These are phyloP conservation scores for Neotropicomus parvogracilis DNA, from an alignment of 1,284 basidiomycete species.

Conservation along the genomic window DNA sequence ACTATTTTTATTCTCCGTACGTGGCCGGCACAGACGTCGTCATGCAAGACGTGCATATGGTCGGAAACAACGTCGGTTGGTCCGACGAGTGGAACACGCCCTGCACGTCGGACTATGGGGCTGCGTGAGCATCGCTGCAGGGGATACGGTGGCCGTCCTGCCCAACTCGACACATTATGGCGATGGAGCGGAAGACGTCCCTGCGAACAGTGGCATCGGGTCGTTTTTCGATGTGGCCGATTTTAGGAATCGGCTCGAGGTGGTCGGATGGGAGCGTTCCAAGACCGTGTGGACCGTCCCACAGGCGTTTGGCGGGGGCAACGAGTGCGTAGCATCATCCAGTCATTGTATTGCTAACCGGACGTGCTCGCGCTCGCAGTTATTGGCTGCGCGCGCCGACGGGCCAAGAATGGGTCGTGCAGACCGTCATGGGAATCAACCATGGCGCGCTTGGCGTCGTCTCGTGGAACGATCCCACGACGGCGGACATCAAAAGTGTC, in stretches of 20 bases:
- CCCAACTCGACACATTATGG: slow-evolving; percentile 24
- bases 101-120: slow-evolving; percentile 63
- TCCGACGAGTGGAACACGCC: slow-evolving; percentile 51
- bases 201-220: slow-evolving; percentile 32
- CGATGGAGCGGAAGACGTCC: slow-evolving; percentile 6
- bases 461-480: slow-evolving; percentile 66
- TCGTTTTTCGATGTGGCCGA: slow-evolving; percentile 53
- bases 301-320: slow-evolving; percentile 61
- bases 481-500: slow-evolving; percentile 54
- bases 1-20: slow-evolving; percentile 63
- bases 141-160: slow-evolving; percentile 24
- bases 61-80: slow-evolving; percentile 66
- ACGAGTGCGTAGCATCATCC: slow-evolving; percentile 41
- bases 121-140: slow-evolving; percentile 37
- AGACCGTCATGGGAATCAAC: slow-evolving; percentile 64
- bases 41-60: slow-evolving; percentile 55
- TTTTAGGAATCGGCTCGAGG: slow-evolving; percentile 54
- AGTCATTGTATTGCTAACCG: too few relatives aligned
- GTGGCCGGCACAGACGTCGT: slow-evolving; percentile 59
- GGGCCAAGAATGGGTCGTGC: slow-evolving; percentile 63
- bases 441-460: slow-evolving; percentile 66
- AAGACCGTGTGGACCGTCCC: slow-evolving; percentile 70
- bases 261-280: slow-evolving; percentile 55
- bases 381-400: slow-evolving; percentile 68
- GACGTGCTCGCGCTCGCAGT: slow-evolving; percentile 35